phyloP scores from a whole-genome alignment of 2,329 filamentous ascomycete genomes.

The Aspergillus phoenicis region DNA sequence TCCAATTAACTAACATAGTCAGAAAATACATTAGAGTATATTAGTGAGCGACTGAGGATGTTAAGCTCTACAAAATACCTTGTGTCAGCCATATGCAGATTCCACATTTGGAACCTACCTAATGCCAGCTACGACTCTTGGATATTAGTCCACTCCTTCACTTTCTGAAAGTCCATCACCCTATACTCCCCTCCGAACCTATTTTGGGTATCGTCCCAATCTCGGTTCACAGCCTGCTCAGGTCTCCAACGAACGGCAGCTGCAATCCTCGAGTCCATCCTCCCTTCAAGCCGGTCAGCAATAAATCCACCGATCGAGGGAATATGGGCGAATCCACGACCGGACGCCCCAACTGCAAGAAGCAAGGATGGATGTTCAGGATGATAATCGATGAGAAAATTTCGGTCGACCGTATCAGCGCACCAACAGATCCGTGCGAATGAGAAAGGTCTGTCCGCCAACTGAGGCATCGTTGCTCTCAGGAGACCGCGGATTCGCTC shows the following conservation, averaged over 20 bases:
- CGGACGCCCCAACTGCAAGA: conserved; percentile 38
- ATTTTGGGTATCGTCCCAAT: conserved; percentile 52
- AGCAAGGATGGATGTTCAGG: conserved; percentile 47
- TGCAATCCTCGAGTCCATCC: conserved; percentile 45
- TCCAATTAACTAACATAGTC: no score
- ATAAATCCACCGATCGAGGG: conserved; percentile 55
- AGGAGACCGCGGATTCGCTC: conserved; percentile 52
- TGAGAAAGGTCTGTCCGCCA: conserved; percentile 52
- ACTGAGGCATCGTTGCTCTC: conserved; percentile 56
- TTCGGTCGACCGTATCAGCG: conserved; percentile 57
- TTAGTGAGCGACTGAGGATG: neutral
- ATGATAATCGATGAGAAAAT: conserved; percentile 56
- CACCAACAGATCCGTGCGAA: conserved; percentile 61
- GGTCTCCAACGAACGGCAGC: conserved; percentile 54
- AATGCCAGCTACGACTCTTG: neutral
- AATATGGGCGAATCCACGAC: conserved; percentile 45
- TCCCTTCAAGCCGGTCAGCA: conserved; percentile 50
- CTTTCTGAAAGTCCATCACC: conserved; percentile 52
- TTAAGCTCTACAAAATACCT: no score
- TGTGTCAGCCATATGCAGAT: neutral
- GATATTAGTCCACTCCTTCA: conserved; percentile 46
- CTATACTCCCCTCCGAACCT: conserved; percentile 51
- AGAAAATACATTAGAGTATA: neutral
- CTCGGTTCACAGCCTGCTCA: conserved; percentile 49
- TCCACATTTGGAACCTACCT: neutral